phyloP scores from a whole-genome alignment of 2,329 filamentous ascomycete genomes.

The Lasiodiplodia theobromae region DNA sequence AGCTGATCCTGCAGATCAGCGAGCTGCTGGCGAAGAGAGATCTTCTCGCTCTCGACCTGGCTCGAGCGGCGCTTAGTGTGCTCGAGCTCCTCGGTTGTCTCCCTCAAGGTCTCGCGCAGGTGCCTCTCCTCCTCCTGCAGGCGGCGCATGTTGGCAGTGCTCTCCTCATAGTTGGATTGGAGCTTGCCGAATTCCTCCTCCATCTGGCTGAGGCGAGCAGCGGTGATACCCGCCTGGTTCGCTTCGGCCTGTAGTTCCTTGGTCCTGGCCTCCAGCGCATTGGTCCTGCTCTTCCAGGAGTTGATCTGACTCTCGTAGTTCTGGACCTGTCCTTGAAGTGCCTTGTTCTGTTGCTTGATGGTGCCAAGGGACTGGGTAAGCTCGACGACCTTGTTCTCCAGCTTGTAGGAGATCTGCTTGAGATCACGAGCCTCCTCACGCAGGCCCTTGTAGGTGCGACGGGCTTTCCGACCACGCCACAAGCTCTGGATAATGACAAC shows the following conservation, averaged over 20 bases:
- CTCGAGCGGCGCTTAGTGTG: slow-evolving; percentile 76
- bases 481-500: slow-evolving; percentile 88
- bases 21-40: slow-evolving; percentile 84
- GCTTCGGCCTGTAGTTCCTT: slow-evolving; percentile 96
- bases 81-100: slow-evolving; percentile 82
- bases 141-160: slow-evolving; percentile 86
- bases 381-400: slow-evolving; percentile 99
- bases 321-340: slow-evolving; percentile 84
- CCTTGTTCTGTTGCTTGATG: slow-evolving; percentile 94
- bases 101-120: slow-evolving; percentile 80
- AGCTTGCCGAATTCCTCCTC: slow-evolving; percentile 96
- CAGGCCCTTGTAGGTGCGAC: slow-evolving; percentile 84
- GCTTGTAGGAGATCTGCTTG: slow-evolving; percentile 99
- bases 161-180: slow-evolving; percentile 88
- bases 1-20: slow-evolving; percentile 91
- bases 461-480: slow-evolving; percentile 85
- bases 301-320: slow-evolving; percentile 97
- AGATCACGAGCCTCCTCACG: slow-evolving; percentile 97
- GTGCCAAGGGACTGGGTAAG: slow-evolving; percentile 91
- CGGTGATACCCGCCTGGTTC: slow-evolving; percentile 95
- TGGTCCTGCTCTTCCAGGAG: slow-evolving; percentile 93
- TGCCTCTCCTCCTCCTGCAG: slow-evolving; percentile 93
- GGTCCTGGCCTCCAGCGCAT: slow-evolving; percentile 83
- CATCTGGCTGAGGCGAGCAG: slow-evolving; percentile 87
- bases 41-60: slow-evolving; percentile 84